Evolutionary conservation across 805 yeast species (phyloP).

Genomic region (Kodamaea laetipori): DNA sequence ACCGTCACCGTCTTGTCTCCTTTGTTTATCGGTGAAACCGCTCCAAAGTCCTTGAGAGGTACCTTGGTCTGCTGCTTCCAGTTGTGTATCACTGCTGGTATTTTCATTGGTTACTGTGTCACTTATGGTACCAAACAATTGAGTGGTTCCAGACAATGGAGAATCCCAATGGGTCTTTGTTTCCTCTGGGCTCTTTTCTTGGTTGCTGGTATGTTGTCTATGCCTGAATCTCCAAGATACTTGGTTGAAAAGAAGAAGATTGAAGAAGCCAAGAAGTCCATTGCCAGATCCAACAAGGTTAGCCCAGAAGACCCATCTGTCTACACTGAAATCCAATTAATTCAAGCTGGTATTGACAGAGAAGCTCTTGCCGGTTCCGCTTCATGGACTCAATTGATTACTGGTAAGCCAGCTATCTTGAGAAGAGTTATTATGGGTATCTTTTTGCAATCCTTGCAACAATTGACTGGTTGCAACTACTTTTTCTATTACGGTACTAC

Average conservation of each 20-base stretch:
- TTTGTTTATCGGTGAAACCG: slow-evolving; percentile 29
- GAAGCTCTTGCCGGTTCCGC: slow-evolving; percentile 31
- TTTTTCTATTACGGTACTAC: slow-evolving; percentile 68
- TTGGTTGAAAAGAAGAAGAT: slow-evolving; percentile 25
- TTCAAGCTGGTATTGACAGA: slow-evolving; percentile 33
- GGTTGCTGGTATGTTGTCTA: slow-evolving; percentile 26
- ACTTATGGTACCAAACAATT: slow-evolving; percentile 29
- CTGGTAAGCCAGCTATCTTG: slow-evolving; percentile 31
- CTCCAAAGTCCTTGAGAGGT: slow-evolving; percentile 33
- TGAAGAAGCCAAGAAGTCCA: slow-evolving; percentile 30
- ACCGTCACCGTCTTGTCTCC: slow-evolving; percentile 29
- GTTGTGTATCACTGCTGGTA: slow-evolving; percentile 30
- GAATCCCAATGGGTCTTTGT: slow-evolving; percentile 32
- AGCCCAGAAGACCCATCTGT: slow-evolving; percentile 27
- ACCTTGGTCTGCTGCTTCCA: slow-evolving; percentile 33
- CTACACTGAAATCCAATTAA: slow-evolving; percentile 27
- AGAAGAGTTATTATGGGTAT: slow-evolving; percentile 28
- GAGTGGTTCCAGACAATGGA: slow-evolving; percentile 29
- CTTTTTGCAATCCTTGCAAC: slow-evolving; percentile 49
- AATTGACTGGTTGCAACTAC: slow-evolving; percentile 64
- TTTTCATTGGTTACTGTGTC: slow-evolving; percentile 31
- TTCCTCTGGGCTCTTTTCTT: slow-evolving; percentile 31
- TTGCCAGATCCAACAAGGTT: slow-evolving; percentile 28
- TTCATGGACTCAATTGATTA: slow-evolving; percentile 28
- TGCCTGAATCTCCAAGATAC: slow-evolving; percentile 34